A percentile compares a stretch with the other conserved stretches of the same genome.
Conservation (phyloP, 2,329 filamentous ascomycete genomes). For the Aspergillus sp. region DNA sequence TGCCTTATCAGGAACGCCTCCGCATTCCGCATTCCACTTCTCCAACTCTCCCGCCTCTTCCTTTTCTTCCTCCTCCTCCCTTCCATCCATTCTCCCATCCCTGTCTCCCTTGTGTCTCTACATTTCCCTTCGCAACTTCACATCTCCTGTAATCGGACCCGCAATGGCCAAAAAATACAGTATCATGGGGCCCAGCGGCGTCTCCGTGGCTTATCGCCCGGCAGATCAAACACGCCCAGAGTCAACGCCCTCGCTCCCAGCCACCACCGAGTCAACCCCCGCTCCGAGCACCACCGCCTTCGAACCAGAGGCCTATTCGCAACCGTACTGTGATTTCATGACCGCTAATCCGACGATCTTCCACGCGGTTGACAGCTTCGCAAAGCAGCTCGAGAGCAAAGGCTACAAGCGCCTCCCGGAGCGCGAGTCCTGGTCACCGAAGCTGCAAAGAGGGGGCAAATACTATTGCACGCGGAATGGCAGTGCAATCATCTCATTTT, state of each 20-base stretch:
- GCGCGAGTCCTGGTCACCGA: slow-evolving; percentile 71
- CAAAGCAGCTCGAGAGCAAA: slow-evolving; percentile 64
- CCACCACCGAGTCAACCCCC: slow-evolving; percentile 10
- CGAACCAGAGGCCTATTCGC: slow-evolving; percentile 63
- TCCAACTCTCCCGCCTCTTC: slow-evolving; percentile 4
- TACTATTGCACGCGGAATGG: slow-evolving; percentile 88
- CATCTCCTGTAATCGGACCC: not conserved
- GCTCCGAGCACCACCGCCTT: slow-evolving; percentile 14
- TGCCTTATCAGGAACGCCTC: not conserved
- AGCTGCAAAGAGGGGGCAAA: slow-evolving; percentile 75
- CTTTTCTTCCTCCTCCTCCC: slow-evolving; percentile 3
- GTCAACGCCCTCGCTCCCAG: slow-evolving; percentile 14
- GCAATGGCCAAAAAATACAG: slow-evolving; percentile 32
- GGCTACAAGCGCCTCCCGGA: slow-evolving; percentile 76
- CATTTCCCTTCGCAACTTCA: not conserved
- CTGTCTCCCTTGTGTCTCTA: not conserved
- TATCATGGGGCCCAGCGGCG: slow-evolving; percentile 23
- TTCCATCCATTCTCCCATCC: not conserved
- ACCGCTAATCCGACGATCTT: slow-evolving; percentile 90
- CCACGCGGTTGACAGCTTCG: slow-evolving; percentile 79
- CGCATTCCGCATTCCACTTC: not conserved
- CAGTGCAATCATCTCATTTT: slow-evolving; percentile 80
- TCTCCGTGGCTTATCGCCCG: slow-evolving; percentile 29
- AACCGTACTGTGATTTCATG: slow-evolving; percentile 85
- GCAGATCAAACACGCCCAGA: slow-evolving; percentile 24